Evolutionary conservation across 2,329 filamentous ascomycete genomes (phyloP).

Genomic region (Lasiodiplodia hormozganensis): DNA sequence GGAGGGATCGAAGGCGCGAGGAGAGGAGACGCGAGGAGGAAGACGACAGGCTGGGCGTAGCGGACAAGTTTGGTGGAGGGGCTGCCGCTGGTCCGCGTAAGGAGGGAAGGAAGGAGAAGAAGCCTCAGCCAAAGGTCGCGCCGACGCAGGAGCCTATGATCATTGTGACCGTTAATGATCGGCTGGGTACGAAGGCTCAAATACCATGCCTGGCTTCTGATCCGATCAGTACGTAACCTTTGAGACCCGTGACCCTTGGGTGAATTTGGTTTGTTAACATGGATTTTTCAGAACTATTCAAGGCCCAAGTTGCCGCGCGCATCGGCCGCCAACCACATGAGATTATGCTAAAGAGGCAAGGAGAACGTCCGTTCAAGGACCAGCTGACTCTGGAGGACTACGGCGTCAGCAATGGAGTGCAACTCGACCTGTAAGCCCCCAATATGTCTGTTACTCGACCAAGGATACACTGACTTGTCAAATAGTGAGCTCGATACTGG

Average conservation of each 20-base stretch:
- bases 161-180: conserved; percentile 90
- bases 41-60: conserved; percentile 36
- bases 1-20: conserved; percentile 28
- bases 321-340: conserved; percentile 90
- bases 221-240: conserved; percentile 66
- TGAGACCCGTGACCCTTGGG: neutral
- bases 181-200: conserved; percentile 93
- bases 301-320: conserved; percentile 86
- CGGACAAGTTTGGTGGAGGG: conserved; percentile 18
- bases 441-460: neutral
- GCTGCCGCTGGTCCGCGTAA: conserved; percentile 48
- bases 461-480: neutral
- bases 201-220: conserved; percentile 90
- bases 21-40: conserved; percentile 31
- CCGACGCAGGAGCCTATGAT: conserved; percentile 78
- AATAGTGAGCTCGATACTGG: conserved; percentile 31
- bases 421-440: conserved; percentile 53
- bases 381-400: conserved; percentile 88
- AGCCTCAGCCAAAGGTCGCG: conserved; percentile 28
- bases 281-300: conserved; percentile 68
- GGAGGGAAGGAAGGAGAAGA: conserved; percentile 20
- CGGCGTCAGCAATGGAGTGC: conserved; percentile 88
- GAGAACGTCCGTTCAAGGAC: conserved; percentile 93
- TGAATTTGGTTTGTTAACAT: conserved; percentile 30
- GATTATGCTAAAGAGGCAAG: conserved; percentile 90